Percentiles rank a stretch among this genome's conserved stretches.
Conservation (phyloP, 129 eudicot species). For the Helichrysum umbraculigerum region DNA sequence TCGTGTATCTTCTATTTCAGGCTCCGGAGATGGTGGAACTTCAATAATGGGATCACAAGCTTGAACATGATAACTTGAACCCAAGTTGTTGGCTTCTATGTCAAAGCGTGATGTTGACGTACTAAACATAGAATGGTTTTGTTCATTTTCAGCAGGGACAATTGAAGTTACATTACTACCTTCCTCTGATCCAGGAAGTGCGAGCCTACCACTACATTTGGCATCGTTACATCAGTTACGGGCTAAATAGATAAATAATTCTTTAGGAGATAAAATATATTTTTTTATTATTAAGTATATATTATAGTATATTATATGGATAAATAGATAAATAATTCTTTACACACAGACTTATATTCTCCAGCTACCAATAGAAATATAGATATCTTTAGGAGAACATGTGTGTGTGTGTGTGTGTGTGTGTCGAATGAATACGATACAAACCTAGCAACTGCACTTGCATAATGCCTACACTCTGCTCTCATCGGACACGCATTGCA, state of each 20-base stretch:
- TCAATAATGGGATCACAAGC: conserved; percentile 50
- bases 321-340: too few relatives aligned
- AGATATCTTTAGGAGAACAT: background rate
- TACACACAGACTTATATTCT: background rate
- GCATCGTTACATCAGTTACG: conserved; percentile 6
- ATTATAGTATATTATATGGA: background rate
- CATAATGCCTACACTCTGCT: conserved; percentile 62
- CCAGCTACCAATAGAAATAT: background rate
- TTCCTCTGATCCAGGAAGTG: conserved; percentile 34
- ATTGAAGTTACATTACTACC: conserved; percentile 4
- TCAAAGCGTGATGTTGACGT: conserved; percentile 12
- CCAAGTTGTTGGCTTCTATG: conserved; percentile 12
- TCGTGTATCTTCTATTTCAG: conserved; percentile 4
- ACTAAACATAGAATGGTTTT: conserved; percentile 21
- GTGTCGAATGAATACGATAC: conserved; percentile 11
- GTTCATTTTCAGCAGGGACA: conserved; percentile 4
- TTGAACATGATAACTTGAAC: conserved; percentile 22
- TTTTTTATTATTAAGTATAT: too few relatives aligned
- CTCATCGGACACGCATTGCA: conserved; percentile 83
- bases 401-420: background rate
- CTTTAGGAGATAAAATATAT: too few relatives aligned
- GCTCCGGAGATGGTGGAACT: conserved; percentile 51
- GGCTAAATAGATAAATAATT: background rate
- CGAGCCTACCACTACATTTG: conserved; percentile 50
- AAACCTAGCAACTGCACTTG: conserved; percentile 69